These are phyloP conservation scores for Talaromyces sp. DNA, from an alignment of 2,329 filamentous ascomycete genomes.

Conservation along the genomic window DNA sequence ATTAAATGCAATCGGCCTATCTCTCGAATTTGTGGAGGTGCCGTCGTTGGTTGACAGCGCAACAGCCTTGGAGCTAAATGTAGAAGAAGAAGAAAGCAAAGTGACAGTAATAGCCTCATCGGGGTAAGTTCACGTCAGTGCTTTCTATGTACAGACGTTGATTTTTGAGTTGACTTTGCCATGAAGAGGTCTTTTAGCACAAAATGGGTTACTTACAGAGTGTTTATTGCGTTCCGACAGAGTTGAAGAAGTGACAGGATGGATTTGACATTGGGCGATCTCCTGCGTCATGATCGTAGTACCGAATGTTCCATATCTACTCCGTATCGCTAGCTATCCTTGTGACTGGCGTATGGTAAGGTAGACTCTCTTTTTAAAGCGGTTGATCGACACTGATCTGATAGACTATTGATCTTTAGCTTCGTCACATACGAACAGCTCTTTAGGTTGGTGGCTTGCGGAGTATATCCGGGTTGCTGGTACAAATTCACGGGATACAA, in stretches of 20 bases:
- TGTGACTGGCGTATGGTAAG: not conserved
- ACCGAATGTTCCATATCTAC: not conserved
- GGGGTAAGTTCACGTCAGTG: not conserved
- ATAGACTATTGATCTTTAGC: constrained; percentile 19
- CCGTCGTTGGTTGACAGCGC: not conserved
- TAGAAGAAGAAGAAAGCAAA: not conserved
- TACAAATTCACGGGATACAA: not conserved
- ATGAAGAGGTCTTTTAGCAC: not conserved
- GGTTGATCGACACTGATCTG: constrained; percentile 16
- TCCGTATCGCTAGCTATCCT: not conserved
- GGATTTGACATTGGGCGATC: not conserved
- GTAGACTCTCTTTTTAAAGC: not conserved
- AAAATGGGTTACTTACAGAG: not conserved
- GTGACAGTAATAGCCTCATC: constrained; percentile 13
- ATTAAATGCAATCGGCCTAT: not conserved
- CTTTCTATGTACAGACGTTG: not conserved
- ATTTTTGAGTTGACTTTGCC: not conserved
- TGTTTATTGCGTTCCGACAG: not conserved
- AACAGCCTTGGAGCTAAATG: not conserved
- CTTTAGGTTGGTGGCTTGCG: not conserved
- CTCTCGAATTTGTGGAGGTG: not conserved
- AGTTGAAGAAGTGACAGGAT: not conserved
- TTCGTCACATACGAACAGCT: not conserved
- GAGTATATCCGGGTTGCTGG: constrained; percentile 9
- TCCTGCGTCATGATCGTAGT: constrained; percentile 1